These are phyloP conservation scores for Apiospora aurea DNA, from an alignment of 2,329 filamentous ascomycete species.

Conservation along the genomic window DNA sequence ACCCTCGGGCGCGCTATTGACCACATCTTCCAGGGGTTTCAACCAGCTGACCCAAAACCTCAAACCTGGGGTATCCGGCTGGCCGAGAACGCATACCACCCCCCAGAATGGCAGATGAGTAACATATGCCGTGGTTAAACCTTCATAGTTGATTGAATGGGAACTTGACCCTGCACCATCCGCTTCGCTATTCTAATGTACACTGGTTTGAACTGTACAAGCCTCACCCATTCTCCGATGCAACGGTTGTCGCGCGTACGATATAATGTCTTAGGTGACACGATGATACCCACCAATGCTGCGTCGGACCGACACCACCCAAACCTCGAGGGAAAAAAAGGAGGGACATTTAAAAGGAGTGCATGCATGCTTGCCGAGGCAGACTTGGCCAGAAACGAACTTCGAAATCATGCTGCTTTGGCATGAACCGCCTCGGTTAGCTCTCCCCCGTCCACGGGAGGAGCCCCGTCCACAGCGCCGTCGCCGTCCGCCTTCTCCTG, in stretches of 20 bases:
- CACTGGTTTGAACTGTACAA: neutral
- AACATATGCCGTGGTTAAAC: neutral
- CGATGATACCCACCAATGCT: neutral
- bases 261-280: neutral
- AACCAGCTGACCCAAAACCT: constrained; percentile 6
- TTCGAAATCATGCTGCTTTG: neutral
- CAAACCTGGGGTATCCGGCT: constrained; percentile 6
- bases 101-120: neutral
- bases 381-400: neutral
- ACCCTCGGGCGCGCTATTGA: neutral
- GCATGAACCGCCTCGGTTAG: neutral
- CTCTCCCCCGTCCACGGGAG: neutral
- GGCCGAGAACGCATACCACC: neutral
- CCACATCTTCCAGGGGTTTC: neutral
- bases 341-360: neutral
- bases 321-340: neutral
- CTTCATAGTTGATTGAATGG: neutral
- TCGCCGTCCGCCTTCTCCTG: neutral
- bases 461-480: neutral
- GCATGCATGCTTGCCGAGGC: neutral
- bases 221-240: neutral
- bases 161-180: neutral
- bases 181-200: neutral
- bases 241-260: neutral
- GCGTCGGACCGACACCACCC: neutral